These are phyloP conservation scores for Metschnikowia drakensbergensis DNA, from an alignment of 805 yeast genomes.

Conservation along the genomic window DNA sequence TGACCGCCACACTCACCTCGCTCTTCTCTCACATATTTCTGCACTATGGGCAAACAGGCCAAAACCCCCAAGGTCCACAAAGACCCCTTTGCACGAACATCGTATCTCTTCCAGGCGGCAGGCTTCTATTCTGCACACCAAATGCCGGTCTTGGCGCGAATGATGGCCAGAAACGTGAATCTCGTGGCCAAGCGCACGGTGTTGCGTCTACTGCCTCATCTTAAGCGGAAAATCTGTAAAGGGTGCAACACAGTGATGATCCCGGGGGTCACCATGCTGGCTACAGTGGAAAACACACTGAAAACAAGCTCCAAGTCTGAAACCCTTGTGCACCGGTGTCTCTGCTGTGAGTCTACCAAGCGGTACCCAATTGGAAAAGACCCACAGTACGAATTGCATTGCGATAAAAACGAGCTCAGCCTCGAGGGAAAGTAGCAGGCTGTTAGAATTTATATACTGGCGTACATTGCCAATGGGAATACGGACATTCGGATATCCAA, in stretches of 20 bases:
- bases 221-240: slow-evolving; percentile 71
- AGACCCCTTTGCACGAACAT: slow-evolving; percentile 58
- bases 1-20: not conserved
- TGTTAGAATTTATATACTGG: not conserved
- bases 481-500: no score
- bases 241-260: slow-evolving; percentile 51
- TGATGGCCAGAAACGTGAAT: slow-evolving; percentile 52
- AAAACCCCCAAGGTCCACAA: slow-evolving; percentile 30
- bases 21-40: not conserved
- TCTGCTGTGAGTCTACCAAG: slow-evolving; percentile 47
- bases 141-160: slow-evolving; percentile 47
- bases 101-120: slow-evolving; percentile 58
- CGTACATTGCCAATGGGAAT: not conserved
- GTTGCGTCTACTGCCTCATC: slow-evolving; percentile 54
- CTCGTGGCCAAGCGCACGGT: slow-evolving; percentile 67
- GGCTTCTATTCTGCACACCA: slow-evolving; percentile 30
- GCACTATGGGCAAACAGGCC: slow-evolving; percentile 12
- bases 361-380: slow-evolving; percentile 62
- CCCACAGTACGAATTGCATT: slow-evolving; percentile 45
- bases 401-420: slow-evolving; percentile 28
- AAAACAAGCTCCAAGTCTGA: slow-evolving; percentile 32
- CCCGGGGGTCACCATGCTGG: slow-evolving; percentile 43
- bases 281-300: slow-evolving; percentile 42
- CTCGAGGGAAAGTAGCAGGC: not conserved
- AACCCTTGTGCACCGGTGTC: slow-evolving; percentile 47